Conservation (phyloP, 2,329 filamentous ascomycete species). For the Colletotrichum sp. region DNA sequence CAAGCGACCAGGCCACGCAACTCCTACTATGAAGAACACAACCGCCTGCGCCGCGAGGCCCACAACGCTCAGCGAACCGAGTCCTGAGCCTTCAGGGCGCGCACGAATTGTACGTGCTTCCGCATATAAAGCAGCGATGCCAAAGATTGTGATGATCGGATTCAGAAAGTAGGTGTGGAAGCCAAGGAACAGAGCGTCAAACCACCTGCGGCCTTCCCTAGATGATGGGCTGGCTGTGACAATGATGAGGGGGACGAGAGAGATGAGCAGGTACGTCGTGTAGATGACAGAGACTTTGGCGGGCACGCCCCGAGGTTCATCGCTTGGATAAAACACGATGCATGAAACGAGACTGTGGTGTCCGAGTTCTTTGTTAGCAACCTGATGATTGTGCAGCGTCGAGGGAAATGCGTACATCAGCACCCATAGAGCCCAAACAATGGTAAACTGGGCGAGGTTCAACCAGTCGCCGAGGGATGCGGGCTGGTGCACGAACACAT, state of each 20-base stretch:
- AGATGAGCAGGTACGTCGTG: not conserved
- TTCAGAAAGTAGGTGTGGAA: not conserved
- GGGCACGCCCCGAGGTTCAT: not conserved
- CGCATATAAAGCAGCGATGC: not conserved
- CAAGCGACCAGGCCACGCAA: not conserved
- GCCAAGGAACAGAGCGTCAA: not conserved
- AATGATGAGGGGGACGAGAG: not conserved
- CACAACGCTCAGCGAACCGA: not conserved
- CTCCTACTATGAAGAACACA: not conserved
- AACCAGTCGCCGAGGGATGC: not conserved
- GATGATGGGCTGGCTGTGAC: not conserved
- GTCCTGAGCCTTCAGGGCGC: not conserved
- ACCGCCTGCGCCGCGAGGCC: not conserved
- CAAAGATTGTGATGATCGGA: not conserved
- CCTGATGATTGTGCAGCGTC: not conserved
- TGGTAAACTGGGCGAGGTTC: not conserved
- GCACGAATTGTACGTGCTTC: not conserved
- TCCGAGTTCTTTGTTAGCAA: not conserved
- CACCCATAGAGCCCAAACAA: not conserved
- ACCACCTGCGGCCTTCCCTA: not conserved
- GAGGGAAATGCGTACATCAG: not conserved
- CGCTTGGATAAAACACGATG: not conserved
- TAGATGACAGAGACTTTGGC: not conserved
- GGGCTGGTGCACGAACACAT: not conserved
- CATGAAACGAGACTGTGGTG: not conserved